phyloP scores from a whole-genome alignment of 1,284 basidiomycete species.

The Leccinum colubrinum region DNA sequence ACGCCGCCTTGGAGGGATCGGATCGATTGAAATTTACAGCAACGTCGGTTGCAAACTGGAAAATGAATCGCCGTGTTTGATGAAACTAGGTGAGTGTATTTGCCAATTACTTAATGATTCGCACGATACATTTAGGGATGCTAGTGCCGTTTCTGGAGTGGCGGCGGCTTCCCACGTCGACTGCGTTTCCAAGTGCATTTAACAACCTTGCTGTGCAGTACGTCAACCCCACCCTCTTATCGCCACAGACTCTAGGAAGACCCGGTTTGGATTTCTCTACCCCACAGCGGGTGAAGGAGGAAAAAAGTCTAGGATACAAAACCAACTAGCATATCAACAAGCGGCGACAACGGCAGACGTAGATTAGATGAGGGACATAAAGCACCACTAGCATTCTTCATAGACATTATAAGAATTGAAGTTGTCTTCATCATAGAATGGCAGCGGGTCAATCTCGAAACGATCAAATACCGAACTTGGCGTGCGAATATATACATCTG shows the following conservation, averaged over 20 bases:
- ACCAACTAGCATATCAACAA: constrained; percentile 29
- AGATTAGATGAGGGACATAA: constrained; percentile 34
- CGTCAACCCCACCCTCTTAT: constrained; percentile 28
- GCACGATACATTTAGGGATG: constrained; percentile 10
- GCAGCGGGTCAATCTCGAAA: constrained; percentile 66
- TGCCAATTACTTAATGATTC: neutral
- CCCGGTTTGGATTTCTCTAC: neutral
- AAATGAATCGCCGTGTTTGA: constrained; percentile 29
- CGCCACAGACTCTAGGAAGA: constrained; percentile 6
- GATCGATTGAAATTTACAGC: constrained; percentile 29
- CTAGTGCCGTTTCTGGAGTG: constrained; percentile 47
- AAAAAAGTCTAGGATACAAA: constrained; percentile 26
- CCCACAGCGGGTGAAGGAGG: neutral
- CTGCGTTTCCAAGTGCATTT: constrained; percentile 60
- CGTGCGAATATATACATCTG: constrained; percentile 60
- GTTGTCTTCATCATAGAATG: constrained; percentile 53
- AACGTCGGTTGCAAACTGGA: constrained; percentile 30
- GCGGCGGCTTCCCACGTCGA: constrained; percentile 46
- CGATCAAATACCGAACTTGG: constrained; percentile 59
- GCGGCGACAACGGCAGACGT: constrained; percentile 16
- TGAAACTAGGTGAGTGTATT: constrained; percentile 26
- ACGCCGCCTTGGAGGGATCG: neutral
- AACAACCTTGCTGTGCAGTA: constrained; percentile 63
- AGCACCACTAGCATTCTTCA: constrained; percentile 56
- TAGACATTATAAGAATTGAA: constrained; percentile 48